phyloP scores from a whole-genome alignment of 2,329 filamentous ascomycete genomes.

The Penicillium decumbens region DNA sequence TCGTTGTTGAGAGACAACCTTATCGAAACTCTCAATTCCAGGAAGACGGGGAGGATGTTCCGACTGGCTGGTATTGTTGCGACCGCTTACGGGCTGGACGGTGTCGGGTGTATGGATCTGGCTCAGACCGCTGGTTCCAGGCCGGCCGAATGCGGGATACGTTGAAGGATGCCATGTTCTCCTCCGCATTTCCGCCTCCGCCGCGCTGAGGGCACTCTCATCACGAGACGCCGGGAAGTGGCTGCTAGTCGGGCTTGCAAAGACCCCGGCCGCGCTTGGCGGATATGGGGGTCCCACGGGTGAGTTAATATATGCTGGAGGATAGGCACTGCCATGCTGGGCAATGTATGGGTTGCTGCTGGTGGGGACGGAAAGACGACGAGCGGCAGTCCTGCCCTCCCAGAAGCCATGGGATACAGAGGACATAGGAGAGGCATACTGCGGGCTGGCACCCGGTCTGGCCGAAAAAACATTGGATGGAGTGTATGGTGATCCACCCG shows the following conservation, averaged over 20 bases:
- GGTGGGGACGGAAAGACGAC: conserved; percentile 78
- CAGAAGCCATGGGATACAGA: conserved; percentile 70
- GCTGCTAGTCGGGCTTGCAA: conserved; percentile 65
- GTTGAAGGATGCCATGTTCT: conserved; percentile 82
- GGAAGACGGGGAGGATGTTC: conserved; percentile 66
- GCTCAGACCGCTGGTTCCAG: conserved; percentile 67
- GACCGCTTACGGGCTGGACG: conserved; percentile 51
- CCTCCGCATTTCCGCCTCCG: conserved; percentile 73
- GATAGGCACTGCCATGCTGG: conserved; percentile 53
- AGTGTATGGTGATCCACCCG: conserved; percentile 73
- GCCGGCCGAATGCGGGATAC: conserved; percentile 60
- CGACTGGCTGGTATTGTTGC: conserved; percentile 50
- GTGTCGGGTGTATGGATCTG: conserved; percentile 68
- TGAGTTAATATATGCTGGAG: conserved; percentile 54
- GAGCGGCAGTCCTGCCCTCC: conserved; percentile 61
- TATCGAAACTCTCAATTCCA: conserved; percentile 88
- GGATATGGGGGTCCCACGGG: conserved; percentile 52
- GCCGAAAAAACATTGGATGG: conserved; percentile 78
- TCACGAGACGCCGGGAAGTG: conserved; percentile 46
- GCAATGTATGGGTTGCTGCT: conserved; percentile 69
- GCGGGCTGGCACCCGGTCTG: conserved; percentile 65
- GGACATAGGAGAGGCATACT: conserved; percentile 71
- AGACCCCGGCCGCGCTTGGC: conserved; percentile 55
- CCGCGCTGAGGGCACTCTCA: conserved; percentile 31
- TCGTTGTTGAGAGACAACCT: conserved; percentile 57